Conservation (phyloP, 1,284 basidiomycete genomes). For the Earliella scabrosa region DNA sequence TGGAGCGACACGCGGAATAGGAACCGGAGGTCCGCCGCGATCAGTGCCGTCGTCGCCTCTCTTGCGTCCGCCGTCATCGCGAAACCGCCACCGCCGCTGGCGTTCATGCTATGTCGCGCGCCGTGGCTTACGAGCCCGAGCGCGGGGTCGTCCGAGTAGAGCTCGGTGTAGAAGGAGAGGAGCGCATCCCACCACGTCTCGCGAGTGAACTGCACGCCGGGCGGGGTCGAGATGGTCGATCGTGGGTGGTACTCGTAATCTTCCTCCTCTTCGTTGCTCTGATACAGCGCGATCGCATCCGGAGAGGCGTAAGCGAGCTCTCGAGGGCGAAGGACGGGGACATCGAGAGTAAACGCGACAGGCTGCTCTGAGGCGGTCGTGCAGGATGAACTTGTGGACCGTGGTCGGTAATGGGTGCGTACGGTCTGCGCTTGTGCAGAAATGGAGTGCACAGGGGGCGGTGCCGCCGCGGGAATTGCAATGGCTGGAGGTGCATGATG, state of each 20-base stretch:
- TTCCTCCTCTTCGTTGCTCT: neutral
- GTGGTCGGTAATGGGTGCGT: neutral
- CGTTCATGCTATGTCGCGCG: no score
- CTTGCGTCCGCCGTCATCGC: slow-evolving; percentile 46
- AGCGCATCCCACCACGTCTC: slow-evolving; percentile 81
- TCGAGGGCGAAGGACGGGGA: neutral
- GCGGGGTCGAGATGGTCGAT: slow-evolving; percentile 35
- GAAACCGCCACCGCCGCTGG: no score
- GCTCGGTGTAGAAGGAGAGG: slow-evolving; percentile 55
- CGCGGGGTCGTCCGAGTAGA: slow-evolving; percentile 24
- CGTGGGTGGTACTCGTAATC: neutral
- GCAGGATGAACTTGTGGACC: neutral
- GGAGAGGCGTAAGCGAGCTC: slow-evolving; percentile 32
- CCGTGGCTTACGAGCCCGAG: no score
- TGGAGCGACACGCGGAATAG: slow-evolving; percentile 63
- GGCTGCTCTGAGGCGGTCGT: neutral
- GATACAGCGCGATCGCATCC: slow-evolving; percentile 3
- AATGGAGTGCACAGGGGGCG: neutral
- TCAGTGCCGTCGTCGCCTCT: slow-evolving; percentile 44
- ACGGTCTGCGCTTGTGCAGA: neutral
- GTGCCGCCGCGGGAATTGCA: no score
- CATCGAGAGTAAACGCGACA: no score
- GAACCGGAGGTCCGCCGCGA: slow-evolving; percentile 62
- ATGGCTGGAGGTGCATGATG: no score
- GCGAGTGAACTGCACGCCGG: slow-evolving; percentile 65